A percentile compares a stretch with the other conserved stretches of the same genome.
Evolutionary conservation across 2,329 filamentous ascomycete species (phyloP).

Genomic region (Fusarium sp.): DNA sequence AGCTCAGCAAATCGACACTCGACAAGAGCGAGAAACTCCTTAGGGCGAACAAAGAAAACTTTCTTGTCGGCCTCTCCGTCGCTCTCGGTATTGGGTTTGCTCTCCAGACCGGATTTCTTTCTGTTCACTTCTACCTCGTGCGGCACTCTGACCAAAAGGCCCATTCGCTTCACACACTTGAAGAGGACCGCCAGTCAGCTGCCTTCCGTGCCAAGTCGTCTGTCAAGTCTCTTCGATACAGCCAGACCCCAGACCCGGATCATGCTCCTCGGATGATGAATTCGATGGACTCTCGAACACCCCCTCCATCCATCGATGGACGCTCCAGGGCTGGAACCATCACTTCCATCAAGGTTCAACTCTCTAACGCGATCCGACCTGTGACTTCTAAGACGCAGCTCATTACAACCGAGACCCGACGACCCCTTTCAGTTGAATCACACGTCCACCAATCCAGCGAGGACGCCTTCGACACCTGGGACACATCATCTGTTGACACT

Average conservation of each 20-base stretch:
- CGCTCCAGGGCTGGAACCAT: constrained; percentile 42
- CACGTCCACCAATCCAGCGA: constrained; percentile 55
- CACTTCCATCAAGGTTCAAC: constrained; percentile 51
- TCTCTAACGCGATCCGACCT: constrained; percentile 63
- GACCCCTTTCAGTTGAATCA: constrained; percentile 63
- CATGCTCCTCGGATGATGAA: constrained; percentile 48
- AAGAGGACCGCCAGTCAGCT: constrained; percentile 38
- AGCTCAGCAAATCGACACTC: constrained; percentile 46
- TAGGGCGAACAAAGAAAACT: constrained; percentile 40
- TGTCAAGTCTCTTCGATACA: constrained; percentile 66
- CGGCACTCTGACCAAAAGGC: constrained; percentile 42
- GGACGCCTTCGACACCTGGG: constrained; percentile 82
- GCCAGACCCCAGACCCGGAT: constrained; percentile 55
- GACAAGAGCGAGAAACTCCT: constrained; percentile 22
- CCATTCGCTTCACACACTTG: constrained; percentile 38
- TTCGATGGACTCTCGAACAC: constrained; percentile 54
- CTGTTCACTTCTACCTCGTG: constrained; percentile 56
- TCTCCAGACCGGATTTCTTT: constrained; percentile 62
- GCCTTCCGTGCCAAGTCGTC: constrained; percentile 41
- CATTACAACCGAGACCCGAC: constrained; percentile 57
- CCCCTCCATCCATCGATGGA: constrained; percentile 56
- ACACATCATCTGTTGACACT: constrained; percentile 75
- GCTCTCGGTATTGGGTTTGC: constrained; percentile 59
- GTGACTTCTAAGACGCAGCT: constrained; percentile 68
- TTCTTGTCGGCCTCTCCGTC: constrained; percentile 59